Conservation (phyloP, 192 early-diverging fungal species). For the Gigaspora rosea region DNA sequence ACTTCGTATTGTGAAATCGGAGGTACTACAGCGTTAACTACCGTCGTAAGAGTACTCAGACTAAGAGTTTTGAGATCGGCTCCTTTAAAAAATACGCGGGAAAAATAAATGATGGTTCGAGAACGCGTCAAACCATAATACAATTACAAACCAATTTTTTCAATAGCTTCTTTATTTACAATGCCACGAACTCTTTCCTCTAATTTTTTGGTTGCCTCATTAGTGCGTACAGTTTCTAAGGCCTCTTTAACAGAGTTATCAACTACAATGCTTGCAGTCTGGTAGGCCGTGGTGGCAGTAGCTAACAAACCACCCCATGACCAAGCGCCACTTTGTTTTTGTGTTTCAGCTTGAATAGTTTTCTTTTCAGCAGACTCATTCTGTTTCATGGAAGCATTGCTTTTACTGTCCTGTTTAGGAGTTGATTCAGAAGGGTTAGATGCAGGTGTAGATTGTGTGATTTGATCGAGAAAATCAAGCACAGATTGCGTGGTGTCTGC, state of each 20-base stretch:
- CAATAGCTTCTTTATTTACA: constrained; percentile 61
- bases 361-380: constrained; percentile 29
- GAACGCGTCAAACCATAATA: neutral
- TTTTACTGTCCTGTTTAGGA: constrained; percentile 19
- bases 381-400: constrained; percentile 14
- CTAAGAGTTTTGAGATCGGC: constrained; percentile 51
- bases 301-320: constrained; percentile 57
- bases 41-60: constrained; percentile 46
- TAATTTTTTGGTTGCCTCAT: constrained; percentile 46
- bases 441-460: constrained; percentile 45
- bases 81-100: too few species aligned
- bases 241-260: constrained; percentile 50
- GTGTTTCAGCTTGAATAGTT: constrained; percentile 30
- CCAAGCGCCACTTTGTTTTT: constrained; percentile 32
- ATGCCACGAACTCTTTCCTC: constrained; percentile 57
- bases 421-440: constrained; percentile 35
- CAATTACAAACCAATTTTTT: constrained; percentile 51
- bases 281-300: constrained; percentile 57
- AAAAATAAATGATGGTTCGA: too few species aligned
- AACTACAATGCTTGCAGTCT: constrained; percentile 52
- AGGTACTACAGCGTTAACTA: constrained; percentile 60
- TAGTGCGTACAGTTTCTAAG: constrained; percentile 38
- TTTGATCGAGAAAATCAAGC: constrained; percentile 49
- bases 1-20: constrained; percentile 63
- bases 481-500: constrained; percentile 46